Evolutionary conservation across 805 yeast genomes (phyloP).

Genomic region (Schizosaccharomyces lindneri): DNA sequence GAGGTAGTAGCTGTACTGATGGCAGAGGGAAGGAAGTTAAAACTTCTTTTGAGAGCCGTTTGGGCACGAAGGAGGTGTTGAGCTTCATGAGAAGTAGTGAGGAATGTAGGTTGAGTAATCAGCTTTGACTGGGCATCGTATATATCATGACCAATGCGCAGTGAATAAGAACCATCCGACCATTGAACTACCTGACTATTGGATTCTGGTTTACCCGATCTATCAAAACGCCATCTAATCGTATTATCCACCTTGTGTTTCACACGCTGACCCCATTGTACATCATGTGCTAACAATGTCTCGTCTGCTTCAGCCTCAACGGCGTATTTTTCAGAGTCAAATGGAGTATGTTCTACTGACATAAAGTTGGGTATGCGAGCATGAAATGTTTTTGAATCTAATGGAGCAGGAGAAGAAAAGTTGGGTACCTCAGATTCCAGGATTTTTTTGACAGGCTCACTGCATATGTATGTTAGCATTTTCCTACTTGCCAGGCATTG

Average conservation of each 20-base stretch:
- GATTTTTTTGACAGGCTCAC: not conserved
- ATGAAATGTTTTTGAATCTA: not conserved
- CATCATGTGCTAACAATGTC: not conserved
- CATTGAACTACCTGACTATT: slow-evolving; percentile 78
- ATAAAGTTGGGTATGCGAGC: not conserved
- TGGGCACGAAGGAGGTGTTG: slow-evolving; percentile 50
- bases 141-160: slow-evolving; percentile 67
- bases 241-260: slow-evolving; percentile 45
- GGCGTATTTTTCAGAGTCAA: not conserved
- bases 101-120: slow-evolving; percentile 25
- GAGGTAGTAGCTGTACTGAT: slow-evolving; percentile 52
- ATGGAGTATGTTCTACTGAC: not conserved
- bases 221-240: slow-evolving; percentile 79
- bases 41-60: slow-evolving; percentile 33
- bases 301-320: not conserved
- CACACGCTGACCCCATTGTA: not conserved
- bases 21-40: slow-evolving; percentile 44
- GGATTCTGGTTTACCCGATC: slow-evolving; percentile 48
- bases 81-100: slow-evolving; percentile 45
- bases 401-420: not conserved
- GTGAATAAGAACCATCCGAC: slow-evolving; percentile 75
- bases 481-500: too few species aligned
- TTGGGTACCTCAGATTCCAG: not conserved
- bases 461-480: not conserved
- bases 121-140: slow-evolving; percentile 45